Base-by-base conservation (phyloP, 352 stramenopile species). In the Saprolegnia diclina region DNA sequence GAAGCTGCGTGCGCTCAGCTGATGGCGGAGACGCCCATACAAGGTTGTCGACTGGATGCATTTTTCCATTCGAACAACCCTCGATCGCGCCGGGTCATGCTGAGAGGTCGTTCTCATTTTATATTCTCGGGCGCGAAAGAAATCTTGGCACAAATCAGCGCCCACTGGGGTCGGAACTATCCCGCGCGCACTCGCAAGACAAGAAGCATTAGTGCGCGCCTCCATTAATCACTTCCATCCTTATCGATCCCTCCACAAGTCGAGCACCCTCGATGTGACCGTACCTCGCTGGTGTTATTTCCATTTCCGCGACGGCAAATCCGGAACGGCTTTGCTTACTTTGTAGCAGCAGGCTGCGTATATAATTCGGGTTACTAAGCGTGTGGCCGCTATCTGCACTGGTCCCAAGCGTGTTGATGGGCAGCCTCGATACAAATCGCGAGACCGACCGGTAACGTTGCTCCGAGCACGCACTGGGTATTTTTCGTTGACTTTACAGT, bases 401-500 rank as follows among this genome's bases (percentile, higher is more conserved):
- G 42, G 42, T 48, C 42, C 42, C 42, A 48, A 48, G 1, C 42
- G 18, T 4, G 13, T 48, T n/a, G 42, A 48, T 48, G 42, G 42
- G 42, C 42, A 14, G 18, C 42, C 3, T 48, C 7, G 1, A 48
- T 48, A 48, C 42, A 48, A 48, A 48, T 4, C 42, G 29, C 42
- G 42, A 48, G 42, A n/a, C 42, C 3, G 42, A 4, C 3, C 13
- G 42, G 13, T n/a, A 48, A 48, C 11, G 42, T 48, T n/a, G 18
- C 42, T 1, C 42, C 29, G 29, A 35, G 42, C 42, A 48, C 42
- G 42, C 18, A 45, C 18, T 48, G 42, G 42, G 42, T 48, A 48
- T n/a, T 48, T n/a, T n/a, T 14, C 42, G 42, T 48, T 48, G 42
- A 48, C 42, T 48, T 48, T 48, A 48, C 42, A 48, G 42, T 48